phyloP scores from a whole-genome alignment of 148 eudicot species.

The Chenopodium suecicum region DNA sequence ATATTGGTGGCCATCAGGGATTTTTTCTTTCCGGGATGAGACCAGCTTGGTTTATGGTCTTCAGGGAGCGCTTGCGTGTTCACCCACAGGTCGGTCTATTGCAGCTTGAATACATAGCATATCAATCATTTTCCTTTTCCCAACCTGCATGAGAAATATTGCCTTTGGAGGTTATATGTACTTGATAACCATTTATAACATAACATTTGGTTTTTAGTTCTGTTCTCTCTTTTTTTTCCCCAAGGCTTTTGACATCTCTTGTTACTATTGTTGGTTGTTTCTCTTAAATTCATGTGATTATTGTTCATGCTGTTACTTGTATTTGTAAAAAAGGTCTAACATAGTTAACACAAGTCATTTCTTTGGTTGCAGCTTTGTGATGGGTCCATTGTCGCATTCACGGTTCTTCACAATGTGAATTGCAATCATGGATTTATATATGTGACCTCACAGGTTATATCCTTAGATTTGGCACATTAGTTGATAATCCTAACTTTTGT shows the following conservation, averaged over 20 bases:
- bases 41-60: constrained; percentile 94
- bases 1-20: constrained; percentile 85
- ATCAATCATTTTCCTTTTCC: neutral
- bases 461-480: constrained; percentile 7
- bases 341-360: constrained; percentile 4
- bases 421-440: constrained; percentile 96
- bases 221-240: no score
- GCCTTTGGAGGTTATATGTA: neutral
- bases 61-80: constrained; percentile 86
- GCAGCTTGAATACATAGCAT: neutral
- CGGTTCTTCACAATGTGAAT: constrained; percentile 95
- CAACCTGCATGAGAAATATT: neutral
- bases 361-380: constrained; percentile 73
- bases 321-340: neutral
- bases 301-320: constrained; percentile 2
- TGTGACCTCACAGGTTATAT: constrained; percentile 77
- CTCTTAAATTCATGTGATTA: neutral
- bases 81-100: constrained; percentile 84
- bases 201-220: neutral
- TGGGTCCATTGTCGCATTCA: constrained; percentile 87
- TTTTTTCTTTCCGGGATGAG: constrained; percentile 77
- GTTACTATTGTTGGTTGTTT: no score
- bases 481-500: neutral
- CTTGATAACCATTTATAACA: neutral
- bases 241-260: neutral